Percentiles rank a stretch among this genome's conserved stretches.
Evolutionary conservation across 768 basidiomycete species (phyloP).

Genomic region (Psilocybe cyanescens): DNA sequence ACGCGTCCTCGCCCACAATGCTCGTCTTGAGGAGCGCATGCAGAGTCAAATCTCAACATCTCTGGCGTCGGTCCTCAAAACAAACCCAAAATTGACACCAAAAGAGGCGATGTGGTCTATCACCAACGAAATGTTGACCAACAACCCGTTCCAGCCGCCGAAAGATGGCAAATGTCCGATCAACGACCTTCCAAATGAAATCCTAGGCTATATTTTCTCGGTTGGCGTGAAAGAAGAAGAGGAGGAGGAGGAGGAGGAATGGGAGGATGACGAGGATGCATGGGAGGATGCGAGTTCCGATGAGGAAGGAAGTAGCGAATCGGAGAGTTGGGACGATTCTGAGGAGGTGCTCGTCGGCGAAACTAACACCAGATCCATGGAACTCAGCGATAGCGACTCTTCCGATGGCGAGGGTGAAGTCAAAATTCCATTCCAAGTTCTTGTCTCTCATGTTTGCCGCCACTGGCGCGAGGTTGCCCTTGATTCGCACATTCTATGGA

Average conservation of each 20-base stretch:
- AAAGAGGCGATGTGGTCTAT: conserved; percentile 37
- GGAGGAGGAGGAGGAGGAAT: conserved; percentile 32
- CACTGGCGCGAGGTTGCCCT: conserved; percentile 62
- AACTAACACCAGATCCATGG: background rate
- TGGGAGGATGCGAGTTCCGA: conserved; percentile 22
- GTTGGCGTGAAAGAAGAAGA: conserved; percentile 45
- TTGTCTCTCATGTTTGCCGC: conserved; percentile 64
- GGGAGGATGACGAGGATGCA: conserved; percentile 29
- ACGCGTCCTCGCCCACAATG: conserved; percentile 21
- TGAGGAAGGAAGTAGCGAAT: conserved; percentile 11
- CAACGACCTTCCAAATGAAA: conserved; percentile 57
- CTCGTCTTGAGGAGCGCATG: conserved; percentile 24
- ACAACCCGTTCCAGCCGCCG: conserved; percentile 55
- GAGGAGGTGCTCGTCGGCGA: background rate
- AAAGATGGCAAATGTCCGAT: conserved; percentile 47
- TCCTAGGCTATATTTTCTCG: conserved; percentile 59
- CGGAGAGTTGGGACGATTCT: background rate
- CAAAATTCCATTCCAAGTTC: conserved; percentile 47
- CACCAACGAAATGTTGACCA: conserved; percentile 38
- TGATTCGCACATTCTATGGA: conserved; percentile 61
- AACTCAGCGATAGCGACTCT: background rate
- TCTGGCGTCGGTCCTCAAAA: conserved; percentile 27
- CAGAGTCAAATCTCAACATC: conserved; percentile 28
- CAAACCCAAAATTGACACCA: conserved; percentile 30
- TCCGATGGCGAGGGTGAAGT: conserved; percentile 15